Percentiles rank a stretch among this genome's conserved stretches.
These are phyloP conservation scores for Sarcomyxa edulis DNA, from an alignment of 768 basidiomycete species.

Conservation along the genomic window DNA sequence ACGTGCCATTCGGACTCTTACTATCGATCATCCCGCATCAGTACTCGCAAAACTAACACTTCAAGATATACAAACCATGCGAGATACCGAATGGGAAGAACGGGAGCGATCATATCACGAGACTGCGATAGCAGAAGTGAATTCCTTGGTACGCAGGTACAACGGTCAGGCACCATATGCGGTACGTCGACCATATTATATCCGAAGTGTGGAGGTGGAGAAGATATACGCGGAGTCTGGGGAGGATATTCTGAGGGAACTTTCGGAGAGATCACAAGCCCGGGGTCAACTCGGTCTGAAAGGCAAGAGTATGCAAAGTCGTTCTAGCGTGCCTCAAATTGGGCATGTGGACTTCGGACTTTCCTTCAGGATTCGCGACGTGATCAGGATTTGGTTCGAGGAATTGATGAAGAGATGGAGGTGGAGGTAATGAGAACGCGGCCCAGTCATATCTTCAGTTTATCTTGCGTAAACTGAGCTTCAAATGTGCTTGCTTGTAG, in stretches of 20 bases:
- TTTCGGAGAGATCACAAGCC: slow-evolving; percentile 22
- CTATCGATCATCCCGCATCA: slow-evolving; percentile 11
- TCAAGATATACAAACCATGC: slow-evolving; percentile 34
- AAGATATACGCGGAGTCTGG: slow-evolving; percentile 44
- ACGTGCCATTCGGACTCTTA: slow-evolving; percentile 61
- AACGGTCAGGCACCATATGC: slow-evolving; percentile 77
- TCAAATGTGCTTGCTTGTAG: too few relatives aligned
- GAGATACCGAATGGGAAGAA: slow-evolving; percentile 67
- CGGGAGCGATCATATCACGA: slow-evolving; percentile 67
- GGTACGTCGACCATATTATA: slow-evolving; percentile 62
- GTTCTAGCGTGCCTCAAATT: too few relatives aligned
- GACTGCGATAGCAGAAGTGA: slow-evolving; percentile 63
- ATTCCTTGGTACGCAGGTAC: slow-evolving; percentile 71
- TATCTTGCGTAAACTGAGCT: too few relatives aligned
- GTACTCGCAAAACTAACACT: slow-evolving; percentile 2
- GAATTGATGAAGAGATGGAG: slow-evolving; percentile 9
- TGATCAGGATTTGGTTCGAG: slow-evolving; percentile 22
- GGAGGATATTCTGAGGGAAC: slow-evolving; percentile 43
- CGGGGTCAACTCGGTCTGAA: neutral
- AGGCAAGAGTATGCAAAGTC: too few relatives aligned
- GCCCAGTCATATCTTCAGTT: too few relatives aligned
- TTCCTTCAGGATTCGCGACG: slow-evolving; percentile 12
- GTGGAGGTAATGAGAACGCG: neutral
- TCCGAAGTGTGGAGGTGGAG: slow-evolving; percentile 52
- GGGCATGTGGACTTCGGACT: neutral